Percentiles rank a stretch among this genome's conserved stretches.
phyloP scores from a whole-genome alignment of 1,284 basidiomycete genomes.

The Tylopilus sp. region DNA sequence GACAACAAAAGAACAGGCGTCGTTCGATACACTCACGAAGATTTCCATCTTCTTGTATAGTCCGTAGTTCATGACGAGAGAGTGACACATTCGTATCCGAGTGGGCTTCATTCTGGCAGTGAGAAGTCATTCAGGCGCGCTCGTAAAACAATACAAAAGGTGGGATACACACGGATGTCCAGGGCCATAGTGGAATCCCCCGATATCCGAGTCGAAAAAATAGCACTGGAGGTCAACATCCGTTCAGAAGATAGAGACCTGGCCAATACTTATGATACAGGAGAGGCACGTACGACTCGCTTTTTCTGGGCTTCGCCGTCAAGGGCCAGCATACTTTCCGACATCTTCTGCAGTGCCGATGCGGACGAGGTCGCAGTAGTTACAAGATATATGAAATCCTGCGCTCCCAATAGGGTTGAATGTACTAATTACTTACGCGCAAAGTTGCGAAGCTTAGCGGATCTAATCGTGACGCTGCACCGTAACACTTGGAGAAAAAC shows the following conservation, averaged over 20 bases:
- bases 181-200: slow-evolving; percentile 97
- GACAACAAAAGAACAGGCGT: neutral
- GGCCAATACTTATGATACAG: slow-evolving; percentile 5
- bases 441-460: slow-evolving; percentile 2
- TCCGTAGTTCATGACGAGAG: slow-evolving; percentile 99
- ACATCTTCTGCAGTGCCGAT: slow-evolving; percentile 43
- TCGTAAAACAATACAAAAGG: neutral
- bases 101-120: slow-evolving; percentile 88
- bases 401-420: neutral
- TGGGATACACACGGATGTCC: slow-evolving; percentile 73
- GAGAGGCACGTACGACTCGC: slow-evolving; percentile 73
- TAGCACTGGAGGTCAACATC: slow-evolving; percentile 71
- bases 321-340: slow-evolving; percentile 66
- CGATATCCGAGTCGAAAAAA: slow-evolving; percentile 98
- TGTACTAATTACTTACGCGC: slow-evolving; percentile 33
- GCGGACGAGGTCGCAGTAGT: slow-evolving; percentile 5
- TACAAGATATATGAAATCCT: slow-evolving; percentile 7
- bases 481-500: neutral
- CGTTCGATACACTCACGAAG: slow-evolving; percentile 68
- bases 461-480: neutral
- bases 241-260: slow-evolving; percentile 16
- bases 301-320: slow-evolving; percentile 80
- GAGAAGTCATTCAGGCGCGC: slow-evolving; percentile 14
- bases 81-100: slow-evolving; percentile 98
- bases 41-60: slow-evolving; percentile 98